Evolutionary conservation across 768 basidiomycete species (phyloP).

Genomic region (Pleurotus salmoneostramineus): DNA sequence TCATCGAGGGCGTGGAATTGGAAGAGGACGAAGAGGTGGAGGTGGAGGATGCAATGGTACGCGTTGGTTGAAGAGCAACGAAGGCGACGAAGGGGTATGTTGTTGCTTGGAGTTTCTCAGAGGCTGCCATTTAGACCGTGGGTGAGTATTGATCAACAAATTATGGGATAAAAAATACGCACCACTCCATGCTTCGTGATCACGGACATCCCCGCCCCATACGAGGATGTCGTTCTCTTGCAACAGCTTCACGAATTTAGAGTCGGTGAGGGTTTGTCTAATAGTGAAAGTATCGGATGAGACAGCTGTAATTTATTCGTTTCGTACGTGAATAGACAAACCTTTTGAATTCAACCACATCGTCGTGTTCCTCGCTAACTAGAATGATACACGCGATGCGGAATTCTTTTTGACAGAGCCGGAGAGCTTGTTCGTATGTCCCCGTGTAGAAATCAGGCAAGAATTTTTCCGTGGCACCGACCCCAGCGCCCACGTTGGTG

Average conservation of each 20-base stretch:
- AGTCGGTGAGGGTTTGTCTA: conserved; percentile 75
- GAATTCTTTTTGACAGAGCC: conserved; percentile 63
- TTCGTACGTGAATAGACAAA: conserved; percentile 23
- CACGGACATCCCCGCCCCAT: conserved; percentile 91
- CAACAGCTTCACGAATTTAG: conserved; percentile 62
- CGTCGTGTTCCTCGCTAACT: conserved; percentile 88
- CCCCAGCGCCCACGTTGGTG: conserved; percentile 20
- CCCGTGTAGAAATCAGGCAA: conserved; percentile 82
- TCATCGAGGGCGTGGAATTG: conserved; percentile 46
- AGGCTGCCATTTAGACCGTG: conserved; percentile 24
- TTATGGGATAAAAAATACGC: conserved; percentile 5
- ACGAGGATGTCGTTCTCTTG: conserved; percentile 74
- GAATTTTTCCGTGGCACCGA: conserved; percentile 33
- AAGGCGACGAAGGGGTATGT: conserved; percentile 95
- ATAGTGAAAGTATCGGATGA: not conserved
- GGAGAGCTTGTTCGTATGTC: conserved; percentile 77
- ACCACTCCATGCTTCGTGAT: conserved; percentile 77
- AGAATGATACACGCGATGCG: conserved; percentile 79
- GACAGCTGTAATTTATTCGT: not conserved
- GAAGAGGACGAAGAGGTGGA: conserved; percentile 23
- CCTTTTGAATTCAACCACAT: conserved; percentile 85
- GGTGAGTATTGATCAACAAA: not conserved
- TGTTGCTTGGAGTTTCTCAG: conserved; percentile 79
- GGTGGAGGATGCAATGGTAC: conserved; percentile 33
- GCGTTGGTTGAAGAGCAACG: conserved; percentile 78